These are phyloP conservation scores for Suillus clintonianus DNA, from an alignment of 768 basidiomycete genomes.

Conservation along the genomic window DNA sequence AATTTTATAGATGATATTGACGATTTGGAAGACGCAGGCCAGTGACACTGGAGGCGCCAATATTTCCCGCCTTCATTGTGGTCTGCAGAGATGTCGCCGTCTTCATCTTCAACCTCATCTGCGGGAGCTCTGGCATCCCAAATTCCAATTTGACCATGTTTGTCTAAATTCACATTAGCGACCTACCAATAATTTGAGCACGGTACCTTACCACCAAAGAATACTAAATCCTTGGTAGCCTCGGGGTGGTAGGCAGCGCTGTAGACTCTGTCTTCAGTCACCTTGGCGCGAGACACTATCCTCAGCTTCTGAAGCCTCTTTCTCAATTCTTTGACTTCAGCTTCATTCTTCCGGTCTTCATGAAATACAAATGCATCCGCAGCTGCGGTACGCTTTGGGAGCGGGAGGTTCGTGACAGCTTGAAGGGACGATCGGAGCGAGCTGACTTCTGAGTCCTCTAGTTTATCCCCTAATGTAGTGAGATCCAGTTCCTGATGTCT, in stretches of 20 bases:
- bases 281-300: slow-evolving; percentile 78
- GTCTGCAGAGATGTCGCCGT: slow-evolving; percentile 45
- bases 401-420: slow-evolving; percentile 34
- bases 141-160: slow-evolving; percentile 79
- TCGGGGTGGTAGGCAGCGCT: slow-evolving; percentile 83
- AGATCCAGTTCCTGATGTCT: slow-evolving; percentile 69
- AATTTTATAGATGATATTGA: slow-evolving; percentile 80
- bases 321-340: slow-evolving; percentile 54
- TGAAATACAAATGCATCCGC: slow-evolving; percentile 57
- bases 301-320: slow-evolving; percentile 56
- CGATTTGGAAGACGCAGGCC: slow-evolving; percentile 80
- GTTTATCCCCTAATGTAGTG: slow-evolving; percentile 47
- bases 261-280: slow-evolving; percentile 74
- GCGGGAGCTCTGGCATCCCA: slow-evolving; percentile 80
- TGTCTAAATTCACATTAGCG: slow-evolving; percentile 50
- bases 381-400: slow-evolving; percentile 41
- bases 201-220: slow-evolving; percentile 67
- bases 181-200: not conserved
- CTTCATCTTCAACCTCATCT: slow-evolving; percentile 69
- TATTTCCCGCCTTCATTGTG: slow-evolving; percentile 69
- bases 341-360: slow-evolving; percentile 46
- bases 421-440: slow-evolving; percentile 49
- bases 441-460: slow-evolving; percentile 44
- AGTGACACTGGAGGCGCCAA: slow-evolving; percentile 80
- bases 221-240: slow-evolving; percentile 76